A percentile compares a stretch with the other conserved stretches of the same genome.
These are phyloP conservation scores for Neoscytalidium dimidiatum DNA, from an alignment of 2,329 filamentous ascomycete species.

Conservation along the genomic window DNA sequence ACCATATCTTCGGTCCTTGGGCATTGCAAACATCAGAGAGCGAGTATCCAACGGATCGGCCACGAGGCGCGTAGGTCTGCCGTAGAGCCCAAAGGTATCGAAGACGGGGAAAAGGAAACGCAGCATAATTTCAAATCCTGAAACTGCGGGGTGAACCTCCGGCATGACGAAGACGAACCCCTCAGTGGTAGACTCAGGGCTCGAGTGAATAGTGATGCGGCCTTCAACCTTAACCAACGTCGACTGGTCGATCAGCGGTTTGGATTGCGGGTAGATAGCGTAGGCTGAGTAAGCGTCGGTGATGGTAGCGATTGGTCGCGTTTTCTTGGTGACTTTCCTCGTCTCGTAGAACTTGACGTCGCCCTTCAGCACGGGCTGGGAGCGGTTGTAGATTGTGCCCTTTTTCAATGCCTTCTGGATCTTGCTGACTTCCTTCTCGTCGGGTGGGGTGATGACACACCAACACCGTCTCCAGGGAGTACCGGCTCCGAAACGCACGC, in stretches of 20 bases:
- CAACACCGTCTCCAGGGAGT: conserved; percentile 96
- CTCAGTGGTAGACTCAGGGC: conserved; percentile 75
- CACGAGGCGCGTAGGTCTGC: conserved; percentile 80
- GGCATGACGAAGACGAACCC: conserved; percentile 99
- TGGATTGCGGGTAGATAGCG: conserved; percentile 93
- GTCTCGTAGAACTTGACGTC: conserved; percentile 95
- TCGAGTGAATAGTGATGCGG: conserved; percentile 81
- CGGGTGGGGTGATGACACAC: conserved; percentile 90
- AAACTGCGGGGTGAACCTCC: conserved; percentile 86
- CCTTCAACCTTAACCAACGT: conserved; percentile 94
- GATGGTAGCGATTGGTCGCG: conserved; percentile 85
- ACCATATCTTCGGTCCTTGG: conserved; percentile 81
- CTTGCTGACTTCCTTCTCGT: conserved; percentile 89
- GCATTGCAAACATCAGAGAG: conserved; percentile 98
- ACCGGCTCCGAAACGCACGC: conserved; percentile 92
- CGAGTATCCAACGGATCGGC: conserved; percentile 84
- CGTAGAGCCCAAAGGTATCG: conserved; percentile 90
- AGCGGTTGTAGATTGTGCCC: conserved; percentile 79
- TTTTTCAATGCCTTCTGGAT: conserved; percentile 81
- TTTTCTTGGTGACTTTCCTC: conserved; percentile 88
- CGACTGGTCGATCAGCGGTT: conserved; percentile 90
- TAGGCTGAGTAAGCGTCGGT: conserved; percentile 90
- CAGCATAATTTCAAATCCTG: conserved; percentile 93
- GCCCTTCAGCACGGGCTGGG: conserved; percentile 72
- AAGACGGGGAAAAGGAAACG: conserved; percentile 91